phyloP scores from a whole-genome alignment of 805 yeast species.

The Lachancea waltii region DNA sequence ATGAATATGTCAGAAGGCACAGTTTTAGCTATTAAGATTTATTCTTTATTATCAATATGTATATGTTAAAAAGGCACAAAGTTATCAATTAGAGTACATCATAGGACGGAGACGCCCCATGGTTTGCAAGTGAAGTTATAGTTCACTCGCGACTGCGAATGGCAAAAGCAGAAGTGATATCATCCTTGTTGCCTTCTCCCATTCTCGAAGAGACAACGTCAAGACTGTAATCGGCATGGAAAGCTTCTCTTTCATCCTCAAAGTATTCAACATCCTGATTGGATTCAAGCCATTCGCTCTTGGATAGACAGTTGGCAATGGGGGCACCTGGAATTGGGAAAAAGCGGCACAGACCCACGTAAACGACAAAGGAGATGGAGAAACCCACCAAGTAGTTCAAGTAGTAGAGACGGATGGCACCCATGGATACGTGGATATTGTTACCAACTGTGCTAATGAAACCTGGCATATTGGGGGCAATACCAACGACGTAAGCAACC shows the following conservation, averaged over 20 bases:
- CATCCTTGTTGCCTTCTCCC: conserved; percentile 6
- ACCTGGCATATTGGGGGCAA: conserved; percentile 79
- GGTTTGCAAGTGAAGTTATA: too few species aligned
- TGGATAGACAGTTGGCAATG: conserved; percentile 36
- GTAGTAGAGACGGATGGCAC: conserved; percentile 65
- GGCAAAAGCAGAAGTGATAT: conserved; percentile 6
- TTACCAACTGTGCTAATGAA: conserved; percentile 66
- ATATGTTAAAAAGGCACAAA: too few species aligned
- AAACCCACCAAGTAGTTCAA: conserved; percentile 76
- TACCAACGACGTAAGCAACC: conserved; percentile 72
- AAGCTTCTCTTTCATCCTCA: conserved; percentile 31
- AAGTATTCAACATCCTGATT: conserved; percentile 59
- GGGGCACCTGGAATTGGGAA: conserved; percentile 47
- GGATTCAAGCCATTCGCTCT: conserved; percentile 57
- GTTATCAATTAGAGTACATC: too few species aligned
- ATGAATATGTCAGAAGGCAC: too few species aligned
- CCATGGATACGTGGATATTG: conserved; percentile 50
- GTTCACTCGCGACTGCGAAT: conserved; percentile 2
- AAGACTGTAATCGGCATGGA: conserved; percentile 1
- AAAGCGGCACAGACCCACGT: conserved; percentile 44
- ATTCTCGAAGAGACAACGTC: conserved; percentile 4
- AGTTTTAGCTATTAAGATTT: too few species aligned
- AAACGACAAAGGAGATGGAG: conserved; percentile 47
- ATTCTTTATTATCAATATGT: too few species aligned
- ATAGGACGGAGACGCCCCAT: too few species aligned